Conservation (phyloP, 1,139 yeast genomes). For the Kluyveromyces marxianus region DNA sequence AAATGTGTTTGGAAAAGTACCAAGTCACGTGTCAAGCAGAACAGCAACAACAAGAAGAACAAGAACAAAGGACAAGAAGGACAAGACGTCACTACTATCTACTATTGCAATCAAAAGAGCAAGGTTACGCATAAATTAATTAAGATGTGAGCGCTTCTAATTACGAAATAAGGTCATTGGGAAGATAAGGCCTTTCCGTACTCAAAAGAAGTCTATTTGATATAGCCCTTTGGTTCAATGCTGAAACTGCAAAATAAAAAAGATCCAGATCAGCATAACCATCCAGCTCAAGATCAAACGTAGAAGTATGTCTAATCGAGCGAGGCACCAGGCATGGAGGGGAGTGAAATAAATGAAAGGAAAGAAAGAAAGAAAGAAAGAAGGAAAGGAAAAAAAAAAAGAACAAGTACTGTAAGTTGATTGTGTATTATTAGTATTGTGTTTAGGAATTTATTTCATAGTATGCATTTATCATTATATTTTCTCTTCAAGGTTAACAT, state of each 20-base stretch:
- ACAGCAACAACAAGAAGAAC: neutral
- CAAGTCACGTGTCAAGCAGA: neutral
- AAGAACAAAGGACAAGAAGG: neutral
- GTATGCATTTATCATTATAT: conserved; percentile 1
- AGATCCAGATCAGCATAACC: conserved; percentile 6
- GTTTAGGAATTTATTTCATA: neutral
- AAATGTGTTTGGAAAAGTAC: neutral
- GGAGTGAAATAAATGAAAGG: neutral
- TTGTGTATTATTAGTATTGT: too few relatives aligned
- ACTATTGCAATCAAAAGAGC: neutral
- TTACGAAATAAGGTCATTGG: conserved; percentile 9
- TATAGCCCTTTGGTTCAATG: conserved; percentile 12
- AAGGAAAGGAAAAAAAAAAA: neutral
- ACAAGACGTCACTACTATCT: neutral
- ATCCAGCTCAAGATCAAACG: conserved; percentile 55
- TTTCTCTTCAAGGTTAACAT: conserved; percentile 44
- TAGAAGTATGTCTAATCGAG: conserved; percentile 40
- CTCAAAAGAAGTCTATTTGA: conserved; percentile 14
- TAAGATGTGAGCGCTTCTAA: conserved; percentile 11
- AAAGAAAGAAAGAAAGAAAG: neutral
- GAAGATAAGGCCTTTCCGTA: conserved; percentile 9
- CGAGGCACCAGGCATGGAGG: conserved; percentile 56
- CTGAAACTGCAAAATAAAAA: neutral
- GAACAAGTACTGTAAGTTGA: too few relatives aligned
- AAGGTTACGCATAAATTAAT: neutral